Evolutionary conservation across 2,329 filamentous ascomycete genomes (phyloP), one percentile per base, ranked within the genome.

Genomic region (Sarocladium strictum): DNA sequence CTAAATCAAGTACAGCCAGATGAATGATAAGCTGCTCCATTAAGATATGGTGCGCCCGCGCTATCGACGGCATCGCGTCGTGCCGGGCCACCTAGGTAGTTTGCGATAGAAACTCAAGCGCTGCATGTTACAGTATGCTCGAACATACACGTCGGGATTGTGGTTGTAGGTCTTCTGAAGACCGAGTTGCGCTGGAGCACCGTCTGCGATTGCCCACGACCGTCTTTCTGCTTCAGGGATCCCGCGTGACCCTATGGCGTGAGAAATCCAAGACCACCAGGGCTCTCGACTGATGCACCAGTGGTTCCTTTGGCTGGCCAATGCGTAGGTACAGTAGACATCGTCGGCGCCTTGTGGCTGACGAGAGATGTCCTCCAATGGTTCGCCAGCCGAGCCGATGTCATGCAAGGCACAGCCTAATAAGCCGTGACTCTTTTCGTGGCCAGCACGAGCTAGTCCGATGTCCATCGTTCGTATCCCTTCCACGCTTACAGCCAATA

Each of bases 391-490:
- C 12, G n/a, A 38, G 17, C 5, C 17, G 17, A 17, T 23, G 40
- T 9, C 40, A 43, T 49, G 43, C 43, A 49, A 49, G 43, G 43
- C 23, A 49, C 43, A 49, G 43, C 19, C 43, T 7, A n/a, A n/a
- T n/a, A 9, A 10, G 43, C 26, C 26, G 5, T 3, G 11, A 3
- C 3, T 7, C 23, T 7, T 11, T 10, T 49, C 19, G 23, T 49
- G 43, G 35, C 9, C 35, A 43, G 7, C 15, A 9, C 9, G 17
- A 10, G 35, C 35, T 38, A 38, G 35, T 15, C 35, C 29, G 7
- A 32, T 7, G 12, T 6, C 12, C 29, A 12, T 32, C 29, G 29
- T 32, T 32, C 29, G 29, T 12, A 32, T 32, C 6, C 12, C 29
- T 12, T 12, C 29, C 29, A 32, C 29, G 29, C 7, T 12, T 32